A percentile compares a stretch with the other conserved stretches of the same genome.
phyloP scores from a whole-genome alignment of 2,329 filamentous ascomycete genomes.

The Rhynchosporium secalis region DNA sequence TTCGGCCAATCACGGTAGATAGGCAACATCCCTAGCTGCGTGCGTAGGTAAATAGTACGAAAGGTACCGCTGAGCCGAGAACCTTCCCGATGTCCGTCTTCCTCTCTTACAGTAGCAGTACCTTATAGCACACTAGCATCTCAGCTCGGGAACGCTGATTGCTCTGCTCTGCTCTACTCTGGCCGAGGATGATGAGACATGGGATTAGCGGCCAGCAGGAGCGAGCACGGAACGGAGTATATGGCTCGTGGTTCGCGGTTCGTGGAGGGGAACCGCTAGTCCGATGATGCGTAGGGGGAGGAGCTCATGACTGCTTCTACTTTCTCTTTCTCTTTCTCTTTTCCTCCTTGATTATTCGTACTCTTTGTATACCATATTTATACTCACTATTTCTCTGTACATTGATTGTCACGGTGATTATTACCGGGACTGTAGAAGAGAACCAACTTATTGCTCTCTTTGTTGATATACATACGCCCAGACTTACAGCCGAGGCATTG shows the following conservation, averaged over 20 bases:
- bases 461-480: background rate
- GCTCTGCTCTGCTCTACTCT: background rate
- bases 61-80: constrained; percentile 23
- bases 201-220: background rate
- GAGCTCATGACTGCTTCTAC: constrained; percentile 23
- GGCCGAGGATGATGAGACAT: constrained; percentile 14
- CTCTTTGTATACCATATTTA: background rate
- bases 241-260: background rate
- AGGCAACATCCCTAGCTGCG: background rate
- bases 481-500: constrained; percentile 10
- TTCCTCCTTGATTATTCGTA: background rate
- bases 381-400: constrained; percentile 1
- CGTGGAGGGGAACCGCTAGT: constrained; percentile 23
- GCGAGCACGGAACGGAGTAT: background rate
- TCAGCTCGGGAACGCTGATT: constrained; percentile 8
- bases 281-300: constrained; percentile 7
- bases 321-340: constrained; percentile 15
- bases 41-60: background rate
- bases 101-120: background rate
- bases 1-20: constrained; percentile 22
- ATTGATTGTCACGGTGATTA: background rate
- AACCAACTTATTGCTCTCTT: background rate
- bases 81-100: constrained; percentile 5
- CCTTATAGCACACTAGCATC: background rate
- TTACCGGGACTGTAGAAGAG: background rate